Percentiles rank a stretch among this genome's conserved stretches.
These are phyloP conservation scores for Lactifluus rugatus DNA, from an alignment of 768 basidiomycete species.

Conservation along the genomic window DNA sequence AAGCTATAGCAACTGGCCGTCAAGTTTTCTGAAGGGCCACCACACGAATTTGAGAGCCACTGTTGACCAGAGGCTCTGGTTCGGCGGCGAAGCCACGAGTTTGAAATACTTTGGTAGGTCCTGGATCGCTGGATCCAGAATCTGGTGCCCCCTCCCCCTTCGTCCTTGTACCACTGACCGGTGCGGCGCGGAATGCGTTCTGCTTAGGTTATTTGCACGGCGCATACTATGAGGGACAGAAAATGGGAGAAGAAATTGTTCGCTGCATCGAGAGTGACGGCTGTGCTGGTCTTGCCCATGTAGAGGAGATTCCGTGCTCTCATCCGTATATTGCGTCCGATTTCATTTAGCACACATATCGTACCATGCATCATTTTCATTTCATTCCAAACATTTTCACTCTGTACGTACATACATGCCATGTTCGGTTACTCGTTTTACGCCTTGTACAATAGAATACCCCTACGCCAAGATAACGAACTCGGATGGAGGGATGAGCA, in stretches of 20 bases:
- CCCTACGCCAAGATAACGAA: not conserved
- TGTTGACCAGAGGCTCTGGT: conserved; percentile 42
- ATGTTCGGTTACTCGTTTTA: not conserved
- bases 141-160: not conserved
- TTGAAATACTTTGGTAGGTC: conserved; percentile 46
- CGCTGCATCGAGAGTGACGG: conserved; percentile 22
- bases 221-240: conserved; percentile 28
- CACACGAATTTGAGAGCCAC: conserved; percentile 50
- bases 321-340: conserved; percentile 20
- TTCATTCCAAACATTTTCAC: not conserved
- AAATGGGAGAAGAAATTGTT: conserved; percentile 23
- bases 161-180: not conserved
- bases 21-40: conserved; percentile 45
- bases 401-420: not conserved
- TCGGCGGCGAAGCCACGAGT: conserved; percentile 55
- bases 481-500: too few relatives aligned
- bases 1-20: conserved; percentile 63
- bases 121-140: not conserved
- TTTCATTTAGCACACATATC: not conserved
- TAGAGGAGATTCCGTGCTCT: conserved; percentile 21
- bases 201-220: conserved; percentile 27
- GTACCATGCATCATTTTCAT: not conserved
- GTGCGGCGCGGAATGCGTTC: not conserved
- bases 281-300: conserved; percentile 18
- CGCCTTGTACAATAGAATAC: not conserved